These are phyloP conservation scores for Olyra latifolia DNA, from an alignment of 176 grass and related monocot genomes.

Conservation along the genomic window DNA sequence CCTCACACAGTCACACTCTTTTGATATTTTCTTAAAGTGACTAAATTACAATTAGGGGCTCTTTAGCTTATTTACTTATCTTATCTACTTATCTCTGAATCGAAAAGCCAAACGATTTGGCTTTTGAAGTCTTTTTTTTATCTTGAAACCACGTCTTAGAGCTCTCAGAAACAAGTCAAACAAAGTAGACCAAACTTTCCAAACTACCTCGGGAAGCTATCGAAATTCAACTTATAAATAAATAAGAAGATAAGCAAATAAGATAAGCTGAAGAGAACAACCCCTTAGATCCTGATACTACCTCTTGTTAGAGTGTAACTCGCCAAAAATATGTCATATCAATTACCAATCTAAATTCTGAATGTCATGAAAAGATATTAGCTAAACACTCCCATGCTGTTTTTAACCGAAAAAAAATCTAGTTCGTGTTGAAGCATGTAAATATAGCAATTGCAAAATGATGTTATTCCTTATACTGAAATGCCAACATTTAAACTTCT, in stretches of 20 bases:
- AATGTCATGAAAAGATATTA: background rate
- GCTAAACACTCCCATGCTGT: background rate
- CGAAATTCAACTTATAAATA: no score
- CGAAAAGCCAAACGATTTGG: no score
- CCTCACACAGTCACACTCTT: background rate
- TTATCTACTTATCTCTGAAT: no score
- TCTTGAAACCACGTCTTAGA: no score
- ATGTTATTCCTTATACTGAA: background rate
- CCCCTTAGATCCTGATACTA: background rate
- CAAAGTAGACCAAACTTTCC: no score
- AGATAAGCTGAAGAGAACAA: no score
- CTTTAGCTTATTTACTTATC: no score
- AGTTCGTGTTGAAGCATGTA: background rate
- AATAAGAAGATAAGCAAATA: no score
- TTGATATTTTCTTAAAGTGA: background rate
- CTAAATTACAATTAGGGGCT: conserved; percentile 12
- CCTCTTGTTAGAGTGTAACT: background rate
- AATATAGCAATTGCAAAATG: background rate
- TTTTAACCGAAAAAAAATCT: background rate
- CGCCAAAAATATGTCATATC: background rate
- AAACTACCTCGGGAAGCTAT: no score
- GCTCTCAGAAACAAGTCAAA: no score
- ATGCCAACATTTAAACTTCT: background rate
- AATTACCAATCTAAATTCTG: background rate
- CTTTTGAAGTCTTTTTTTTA: no score